These are phyloP conservation scores for Syzygium aqueum DNA, from an alignment of 345 rosid genomes.

Conservation along the genomic window DNA sequence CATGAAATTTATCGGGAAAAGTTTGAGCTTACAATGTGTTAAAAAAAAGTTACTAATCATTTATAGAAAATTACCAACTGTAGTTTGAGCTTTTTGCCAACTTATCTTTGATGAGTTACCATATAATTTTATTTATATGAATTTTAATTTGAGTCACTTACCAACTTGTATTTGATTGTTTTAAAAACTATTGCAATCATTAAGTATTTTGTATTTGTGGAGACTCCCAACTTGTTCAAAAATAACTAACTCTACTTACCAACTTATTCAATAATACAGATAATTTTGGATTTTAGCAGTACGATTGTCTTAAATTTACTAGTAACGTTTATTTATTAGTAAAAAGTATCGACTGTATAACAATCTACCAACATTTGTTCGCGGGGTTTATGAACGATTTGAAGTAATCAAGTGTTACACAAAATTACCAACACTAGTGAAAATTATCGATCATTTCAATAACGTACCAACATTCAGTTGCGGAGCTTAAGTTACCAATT, in stretches of 20 bases:
- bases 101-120: not conserved
- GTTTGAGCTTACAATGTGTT: not conserved
- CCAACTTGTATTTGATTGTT: not conserved
- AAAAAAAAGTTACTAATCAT: not conserved
- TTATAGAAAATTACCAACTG: not conserved
- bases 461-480: not conserved
- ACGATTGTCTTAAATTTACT: not conserved
- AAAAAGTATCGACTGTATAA: not conserved
- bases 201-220: no score
- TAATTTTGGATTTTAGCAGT: not conserved
- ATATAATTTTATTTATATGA: not conserved
- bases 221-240: no score
- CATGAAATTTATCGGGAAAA: not conserved
- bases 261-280: not conserved
- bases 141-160: not conserved
- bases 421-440: no score
- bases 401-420: no score
- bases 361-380: not conserved
- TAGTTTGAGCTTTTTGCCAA: not conserved
- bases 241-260: no score
- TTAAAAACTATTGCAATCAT: not conserved
- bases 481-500: not conserved
- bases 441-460: no score
- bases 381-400: no score
- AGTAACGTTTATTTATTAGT: no score